These are phyloP conservation scores for Naganishia vishniacii DNA, from an alignment of 768 basidiomycete genomes.

Conservation along the genomic window DNA sequence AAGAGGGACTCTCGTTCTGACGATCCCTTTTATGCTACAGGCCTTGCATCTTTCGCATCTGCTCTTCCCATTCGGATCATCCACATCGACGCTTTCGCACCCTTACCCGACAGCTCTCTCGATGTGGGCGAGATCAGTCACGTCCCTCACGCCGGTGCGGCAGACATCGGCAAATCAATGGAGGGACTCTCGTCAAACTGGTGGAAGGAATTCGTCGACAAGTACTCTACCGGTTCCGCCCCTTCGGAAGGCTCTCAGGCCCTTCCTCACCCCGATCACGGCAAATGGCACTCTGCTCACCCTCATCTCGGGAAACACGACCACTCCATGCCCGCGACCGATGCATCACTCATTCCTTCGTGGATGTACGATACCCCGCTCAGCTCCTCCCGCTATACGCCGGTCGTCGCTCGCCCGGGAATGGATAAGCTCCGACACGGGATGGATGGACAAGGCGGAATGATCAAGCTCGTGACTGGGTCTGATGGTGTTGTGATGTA, in stretches of 20 bases:
- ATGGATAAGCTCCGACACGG: background rate
- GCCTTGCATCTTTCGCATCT: background rate
- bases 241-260: background rate
- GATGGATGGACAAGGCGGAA: background rate
- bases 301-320: background rate
- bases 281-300: background rate
- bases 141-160: background rate
- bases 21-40: background rate
- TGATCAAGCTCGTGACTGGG: background rate
- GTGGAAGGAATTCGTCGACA: constrained; percentile 11
- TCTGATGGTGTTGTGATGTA: constrained; percentile 3
- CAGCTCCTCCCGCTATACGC: background rate
- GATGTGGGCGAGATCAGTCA: constrained; percentile 1
- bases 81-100: background rate
- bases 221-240: background rate
- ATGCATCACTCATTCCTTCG: background rate
- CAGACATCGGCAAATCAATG: background rate
- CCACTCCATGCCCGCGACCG: constrained; percentile 6
- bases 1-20: background rate
- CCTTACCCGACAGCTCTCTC: background rate
- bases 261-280: background rate
- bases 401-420: background rate
- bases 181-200: background rate
- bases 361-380: constrained; percentile 9
- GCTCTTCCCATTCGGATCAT: constrained; percentile 3